phyloP scores from a whole-genome alignment of 1,284 basidiomycete genomes.

The Tylopilus sp. region DNA sequence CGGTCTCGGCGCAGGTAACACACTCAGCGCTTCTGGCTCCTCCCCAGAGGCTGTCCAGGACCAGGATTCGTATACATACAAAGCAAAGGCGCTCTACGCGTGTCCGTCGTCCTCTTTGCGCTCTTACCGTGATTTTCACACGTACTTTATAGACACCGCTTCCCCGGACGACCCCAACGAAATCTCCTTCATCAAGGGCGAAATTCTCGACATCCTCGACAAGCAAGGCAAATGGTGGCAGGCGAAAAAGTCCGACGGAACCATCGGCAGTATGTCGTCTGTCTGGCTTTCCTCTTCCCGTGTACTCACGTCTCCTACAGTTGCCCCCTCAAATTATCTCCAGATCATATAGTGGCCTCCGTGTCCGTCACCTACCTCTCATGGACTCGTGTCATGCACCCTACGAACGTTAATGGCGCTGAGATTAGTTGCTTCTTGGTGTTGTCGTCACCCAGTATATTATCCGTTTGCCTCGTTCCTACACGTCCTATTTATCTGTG shows the following conservation, averaged over 20 bases:
- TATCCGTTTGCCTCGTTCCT: slow-evolving; percentile 21
- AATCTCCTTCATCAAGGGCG: slow-evolving; percentile 91
- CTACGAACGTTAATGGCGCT: slow-evolving; percentile 32
- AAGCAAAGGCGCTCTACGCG: slow-evolving; percentile 85
- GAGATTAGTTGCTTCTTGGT: slow-evolving; percentile 23
- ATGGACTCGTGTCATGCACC: slow-evolving; percentile 23
- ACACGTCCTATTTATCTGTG: slow-evolving; percentile 29
- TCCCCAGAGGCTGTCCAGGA: slow-evolving; percentile 27
- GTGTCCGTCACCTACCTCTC: slow-evolving; percentile 10
- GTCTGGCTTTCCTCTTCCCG: background rate
- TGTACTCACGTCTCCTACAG: slow-evolving; percentile 40
- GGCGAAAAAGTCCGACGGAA: slow-evolving; percentile 81
- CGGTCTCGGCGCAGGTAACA: slow-evolving; percentile 51
- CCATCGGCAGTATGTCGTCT: slow-evolving; percentile 71
- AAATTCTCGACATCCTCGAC: slow-evolving; percentile 92
- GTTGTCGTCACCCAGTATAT: slow-evolving; percentile 34
- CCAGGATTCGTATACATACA: slow-evolving; percentile 57
- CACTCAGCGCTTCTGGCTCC: slow-evolving; percentile 28
- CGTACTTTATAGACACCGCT: slow-evolving; percentile 67
- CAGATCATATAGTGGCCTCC: slow-evolving; percentile 56
- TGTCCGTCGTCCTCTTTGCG: slow-evolving; percentile 54
- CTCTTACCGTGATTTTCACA: slow-evolving; percentile 15
- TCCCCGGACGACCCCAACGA: slow-evolving; percentile 95
- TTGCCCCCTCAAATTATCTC: slow-evolving; percentile 80
- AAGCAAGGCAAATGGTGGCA: slow-evolving; percentile 97